Conservation (phyloP, 129 eudicot genomes). For the Flaveria bidentis region DNA sequence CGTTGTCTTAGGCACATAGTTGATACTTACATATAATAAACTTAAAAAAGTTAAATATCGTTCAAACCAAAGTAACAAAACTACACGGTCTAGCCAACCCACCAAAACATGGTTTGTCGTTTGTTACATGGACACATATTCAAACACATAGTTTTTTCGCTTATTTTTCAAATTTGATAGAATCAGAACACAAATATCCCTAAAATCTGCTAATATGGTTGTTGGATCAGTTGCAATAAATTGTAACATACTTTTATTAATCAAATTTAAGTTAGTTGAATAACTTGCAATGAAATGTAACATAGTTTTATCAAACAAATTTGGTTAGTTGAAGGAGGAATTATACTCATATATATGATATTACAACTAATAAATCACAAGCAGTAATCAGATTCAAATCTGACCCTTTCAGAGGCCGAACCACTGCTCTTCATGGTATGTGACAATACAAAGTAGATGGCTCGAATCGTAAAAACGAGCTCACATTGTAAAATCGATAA, state of each 20-base stretch:
- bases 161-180: background rate
- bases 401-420: constrained; percentile 1
- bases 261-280: background rate
- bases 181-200: background rate
- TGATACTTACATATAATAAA: too few relatives aligned
- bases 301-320: background rate
- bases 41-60: too few relatives aligned
- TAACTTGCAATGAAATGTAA: background rate
- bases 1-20: too few relatives aligned
- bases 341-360: background rate
- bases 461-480: background rate
- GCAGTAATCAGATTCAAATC: background rate
- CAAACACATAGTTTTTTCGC: too few relatives aligned
- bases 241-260: background rate
- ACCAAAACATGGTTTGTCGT: too few relatives aligned
- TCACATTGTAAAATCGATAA: background rate
- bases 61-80: too few relatives aligned
- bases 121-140: too few relatives aligned
- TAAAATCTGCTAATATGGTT: background rate
- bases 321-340: background rate
- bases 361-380: background rate
- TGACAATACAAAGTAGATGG: constrained; percentile 12
- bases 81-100: too few relatives aligned
- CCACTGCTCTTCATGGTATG: constrained; percentile 10
- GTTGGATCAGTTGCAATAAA: too few relatives aligned